A percentile compares a stretch with the other conserved stretches of the same genome.
Evolutionary conservation across 352 stramenopile species (phyloP).

Genomic region (Phytophthora lateralis): DNA sequence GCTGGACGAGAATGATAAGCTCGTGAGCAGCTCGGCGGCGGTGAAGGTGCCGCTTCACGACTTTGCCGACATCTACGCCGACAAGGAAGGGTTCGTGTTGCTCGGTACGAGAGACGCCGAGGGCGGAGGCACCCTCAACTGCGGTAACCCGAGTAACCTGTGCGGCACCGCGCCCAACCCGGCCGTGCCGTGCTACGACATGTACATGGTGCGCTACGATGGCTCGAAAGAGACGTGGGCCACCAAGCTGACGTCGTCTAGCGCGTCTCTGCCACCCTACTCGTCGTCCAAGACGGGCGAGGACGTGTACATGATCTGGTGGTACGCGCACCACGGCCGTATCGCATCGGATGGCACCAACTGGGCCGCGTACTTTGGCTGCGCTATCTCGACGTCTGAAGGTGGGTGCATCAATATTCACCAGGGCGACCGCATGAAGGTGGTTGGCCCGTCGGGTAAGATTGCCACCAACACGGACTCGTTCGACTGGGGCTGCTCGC

Average conservation of each 20-base stretch:
- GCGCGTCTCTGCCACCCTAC: slow-evolving; percentile 53
- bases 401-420: slow-evolving; percentile 73
- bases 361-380: slow-evolving; percentile 69
- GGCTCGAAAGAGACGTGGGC: slow-evolving; percentile 49
- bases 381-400: slow-evolving; percentile 59
- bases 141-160: slow-evolving; percentile 54
- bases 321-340: slow-evolving; percentile 69
- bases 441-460: slow-evolving; percentile 47
- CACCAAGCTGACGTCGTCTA: slow-evolving; percentile 54
- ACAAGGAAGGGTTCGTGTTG: slow-evolving; percentile 54
- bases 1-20: slow-evolving; percentile 32
- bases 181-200: slow-evolving; percentile 52
- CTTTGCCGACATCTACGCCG: slow-evolving; percentile 57
- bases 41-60: slow-evolving; percentile 42
- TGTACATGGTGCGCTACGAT: slow-evolving; percentile 59
- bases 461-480: slow-evolving; percentile 46
- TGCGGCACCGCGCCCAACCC: slow-evolving; percentile 43
- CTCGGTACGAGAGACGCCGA: slow-evolving; percentile 47
- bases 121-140: slow-evolving; percentile 54
- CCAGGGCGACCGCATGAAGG: slow-evolving; percentile 71
- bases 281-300: slow-evolving; percentile 46
- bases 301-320: slow-evolving; percentile 75
- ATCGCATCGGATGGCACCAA: slow-evolving; percentile 64
- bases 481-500: slow-evolving; percentile 67
- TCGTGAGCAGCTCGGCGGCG: slow-evolving; percentile 33